Conservation (phyloP, 2,329 filamentous ascomycete genomes). For the Cladophialophora exuberans region DNA sequence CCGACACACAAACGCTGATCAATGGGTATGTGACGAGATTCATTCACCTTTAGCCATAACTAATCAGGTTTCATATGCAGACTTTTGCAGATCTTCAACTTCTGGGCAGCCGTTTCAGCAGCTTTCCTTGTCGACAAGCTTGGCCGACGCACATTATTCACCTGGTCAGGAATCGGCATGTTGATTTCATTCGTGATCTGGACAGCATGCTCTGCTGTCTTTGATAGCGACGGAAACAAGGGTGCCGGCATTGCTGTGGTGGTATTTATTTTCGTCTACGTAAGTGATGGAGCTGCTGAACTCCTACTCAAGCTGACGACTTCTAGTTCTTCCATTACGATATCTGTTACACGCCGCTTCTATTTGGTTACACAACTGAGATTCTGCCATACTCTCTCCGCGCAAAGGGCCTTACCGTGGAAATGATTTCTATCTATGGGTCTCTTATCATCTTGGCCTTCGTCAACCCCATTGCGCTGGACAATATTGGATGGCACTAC, state of each 20-base stretch:
- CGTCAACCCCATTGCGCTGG: not conserved
- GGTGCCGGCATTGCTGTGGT: constrained; percentile 42
- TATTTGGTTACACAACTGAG: constrained; percentile 47
- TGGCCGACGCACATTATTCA: constrained; percentile 49
- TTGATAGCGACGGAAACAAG: constrained; percentile 36
- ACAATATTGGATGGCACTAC: constrained; percentile 28
- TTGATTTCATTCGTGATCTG: constrained; percentile 46
- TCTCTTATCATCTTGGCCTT: constrained; percentile 33
- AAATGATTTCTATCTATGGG: constrained; percentile 34
- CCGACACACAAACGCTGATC: constrained; percentile 45
- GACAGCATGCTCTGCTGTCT: constrained; percentile 44
- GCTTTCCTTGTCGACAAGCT: constrained; percentile 45
- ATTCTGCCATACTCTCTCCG: constrained; percentile 54
- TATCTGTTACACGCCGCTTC: not conserved
- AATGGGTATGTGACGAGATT: constrained; percentile 37
- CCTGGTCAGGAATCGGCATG: constrained; percentile 48
- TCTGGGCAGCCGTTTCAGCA: constrained; percentile 40
- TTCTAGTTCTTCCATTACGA: constrained; percentile 41
- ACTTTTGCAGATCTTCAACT: constrained; percentile 44
- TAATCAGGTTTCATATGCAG: no score
- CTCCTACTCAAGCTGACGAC: no score
- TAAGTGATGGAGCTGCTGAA: no score
- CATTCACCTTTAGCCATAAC: not conserved
- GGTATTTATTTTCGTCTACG: constrained; percentile 48
- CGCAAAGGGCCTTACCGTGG: constrained; percentile 47